Evolutionary conservation across 306 rosid genomes (phyloP).

Genomic region (Vigna radiata): DNA sequence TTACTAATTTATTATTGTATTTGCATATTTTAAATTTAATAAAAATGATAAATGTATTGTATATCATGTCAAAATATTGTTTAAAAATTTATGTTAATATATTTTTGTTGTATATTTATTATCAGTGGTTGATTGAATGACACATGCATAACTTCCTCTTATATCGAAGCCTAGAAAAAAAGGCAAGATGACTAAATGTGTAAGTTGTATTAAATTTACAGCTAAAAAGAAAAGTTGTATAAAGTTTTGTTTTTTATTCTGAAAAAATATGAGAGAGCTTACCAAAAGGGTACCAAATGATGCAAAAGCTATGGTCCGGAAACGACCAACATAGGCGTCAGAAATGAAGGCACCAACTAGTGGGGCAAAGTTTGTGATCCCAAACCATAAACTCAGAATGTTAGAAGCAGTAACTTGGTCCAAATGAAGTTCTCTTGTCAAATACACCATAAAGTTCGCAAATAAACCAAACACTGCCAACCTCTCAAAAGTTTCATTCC

Average conservation of each 20-base stretch:
- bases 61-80: no score
- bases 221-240: neutral
- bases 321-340: slow-evolving; percentile 79
- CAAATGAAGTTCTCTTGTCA: slow-evolving; percentile 63
- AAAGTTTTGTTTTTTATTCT: neutral
- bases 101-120: no score
- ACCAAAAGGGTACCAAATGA: slow-evolving; percentile 66
- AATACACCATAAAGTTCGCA: slow-evolving; percentile 83
- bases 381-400: slow-evolving; percentile 61
- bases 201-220: neutral
- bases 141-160: neutral
- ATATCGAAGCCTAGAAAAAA: neutral
- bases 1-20: no score
- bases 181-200: neutral
- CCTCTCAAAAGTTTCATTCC: slow-evolving; percentile 88
- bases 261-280: neutral
- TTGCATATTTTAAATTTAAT: no score
- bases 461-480: slow-evolving; percentile 72
- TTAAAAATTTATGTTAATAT: no score
- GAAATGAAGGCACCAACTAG: slow-evolving; percentile 80
- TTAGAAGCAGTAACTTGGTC: slow-evolving; percentile 73
- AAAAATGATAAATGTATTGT: no score
- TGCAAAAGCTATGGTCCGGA: slow-evolving; percentile 65
- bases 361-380: slow-evolving; percentile 64
- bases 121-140: neutral